Evolutionary conservation across 73 alveolate species (phyloP).

Genomic region (Paramecium tetraurelia): DNA sequence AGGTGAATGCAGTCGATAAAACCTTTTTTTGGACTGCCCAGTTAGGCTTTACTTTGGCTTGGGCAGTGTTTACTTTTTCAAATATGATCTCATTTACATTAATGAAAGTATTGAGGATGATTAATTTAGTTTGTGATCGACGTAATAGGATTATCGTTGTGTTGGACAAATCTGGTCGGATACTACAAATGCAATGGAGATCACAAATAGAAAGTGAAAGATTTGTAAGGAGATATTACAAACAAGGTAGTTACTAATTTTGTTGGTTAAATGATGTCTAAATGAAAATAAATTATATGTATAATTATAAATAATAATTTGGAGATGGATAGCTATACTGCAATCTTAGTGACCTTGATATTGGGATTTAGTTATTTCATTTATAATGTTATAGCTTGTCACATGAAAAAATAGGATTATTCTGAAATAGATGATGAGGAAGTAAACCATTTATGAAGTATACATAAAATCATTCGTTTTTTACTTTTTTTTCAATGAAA

Average conservation of each 20-base stretch:
- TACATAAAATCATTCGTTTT: background rate
- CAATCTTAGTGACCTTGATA: background rate
- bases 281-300: background rate
- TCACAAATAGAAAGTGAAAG: background rate
- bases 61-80: background rate
- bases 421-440: background rate
- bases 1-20: background rate
- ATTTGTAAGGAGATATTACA: background rate
- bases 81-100: background rate
- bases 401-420: background rate
- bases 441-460: background rate
- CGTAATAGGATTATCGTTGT: background rate
- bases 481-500: background rate
- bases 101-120: background rate
- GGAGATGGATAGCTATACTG: background rate
- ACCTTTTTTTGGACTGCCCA: conserved; percentile 22
- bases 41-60: background rate
- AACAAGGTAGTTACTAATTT: background rate
- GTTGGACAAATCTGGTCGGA: background rate
- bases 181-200: conserved; percentile 16
- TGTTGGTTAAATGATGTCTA: background rate
- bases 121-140: background rate
- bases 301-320: background rate
- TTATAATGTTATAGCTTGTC: background rate
- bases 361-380: background rate